Conservation (phyloP, 352 stramenopile species). For the Thalassiosira livingstoniorum region DNA sequence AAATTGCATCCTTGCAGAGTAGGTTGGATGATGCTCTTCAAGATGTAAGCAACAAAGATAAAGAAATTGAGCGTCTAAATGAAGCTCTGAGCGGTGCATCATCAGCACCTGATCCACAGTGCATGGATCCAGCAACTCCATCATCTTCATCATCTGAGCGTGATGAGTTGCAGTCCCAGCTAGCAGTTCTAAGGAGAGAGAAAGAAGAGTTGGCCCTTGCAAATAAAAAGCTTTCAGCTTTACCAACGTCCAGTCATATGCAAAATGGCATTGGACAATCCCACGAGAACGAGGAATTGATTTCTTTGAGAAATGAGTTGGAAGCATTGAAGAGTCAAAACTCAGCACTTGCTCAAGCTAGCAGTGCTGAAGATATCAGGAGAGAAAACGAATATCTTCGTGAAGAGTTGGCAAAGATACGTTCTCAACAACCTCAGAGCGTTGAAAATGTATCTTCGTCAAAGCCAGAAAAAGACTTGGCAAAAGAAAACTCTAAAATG, state of each 20-base stretch:
- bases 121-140: not conserved
- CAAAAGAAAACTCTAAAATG: slow-evolving; percentile 39
- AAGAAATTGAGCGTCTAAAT: slow-evolving; percentile 40
- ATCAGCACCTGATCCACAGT: not conserved
- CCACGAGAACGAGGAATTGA: slow-evolving; percentile 42
- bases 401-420: slow-evolving; percentile 18
- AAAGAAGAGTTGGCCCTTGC: slow-evolving; percentile 9
- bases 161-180: slow-evolving; percentile 11
- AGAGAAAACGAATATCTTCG: slow-evolving; percentile 50
- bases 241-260: too few species aligned
- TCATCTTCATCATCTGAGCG: not conserved
- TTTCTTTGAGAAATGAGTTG: slow-evolving; percentile 31
- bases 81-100: slow-evolving; percentile 6
- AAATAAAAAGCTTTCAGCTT: slow-evolving; percentile 15
- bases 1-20: slow-evolving; percentile 3
- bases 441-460: slow-evolving; percentile 2
- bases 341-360: slow-evolving; percentile 11
- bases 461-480: slow-evolving; percentile 41
- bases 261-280: too few species aligned
- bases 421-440: not conserved
- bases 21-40: slow-evolving; percentile 29
- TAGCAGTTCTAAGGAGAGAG: not conserved
- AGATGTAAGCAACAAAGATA: slow-evolving; percentile 28
- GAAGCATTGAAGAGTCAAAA: slow-evolving; percentile 13
- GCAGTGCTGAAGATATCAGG: slow-evolving; percentile 23